Evolutionary conservation across 208 protist species (phyloP), one percentile per base, ranked within the genome.

Genomic region (Entamoeba dispar): DNA sequence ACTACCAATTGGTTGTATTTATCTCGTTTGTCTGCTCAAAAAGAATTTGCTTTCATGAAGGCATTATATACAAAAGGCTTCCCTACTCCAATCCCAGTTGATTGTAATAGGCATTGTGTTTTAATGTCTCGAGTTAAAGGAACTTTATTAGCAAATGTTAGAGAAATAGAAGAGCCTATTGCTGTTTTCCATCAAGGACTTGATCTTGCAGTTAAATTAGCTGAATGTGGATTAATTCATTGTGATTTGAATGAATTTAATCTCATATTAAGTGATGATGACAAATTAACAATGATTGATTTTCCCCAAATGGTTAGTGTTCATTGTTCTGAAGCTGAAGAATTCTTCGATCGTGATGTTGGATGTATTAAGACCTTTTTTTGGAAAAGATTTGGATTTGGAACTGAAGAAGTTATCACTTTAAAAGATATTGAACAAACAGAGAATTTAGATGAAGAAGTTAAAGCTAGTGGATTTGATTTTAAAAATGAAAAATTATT

Each of bases 241-340:
- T 96, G 98, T 92, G 98, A 99, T 95, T 99, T 99, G 95, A 99
- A 99, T 95, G 98, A 99, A 95, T 99, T 99, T 95, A 99, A 99
- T 95, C 91, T 99, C 8, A 97, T 99, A 93, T 95, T 98, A 61
- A 97, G 96, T 22, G 96, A 98, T 5, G 96, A 98, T 6, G 96
- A 97, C 22, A 52, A 34, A 31, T 95, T 99, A 3, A 96, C 97
- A 17, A 94, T 99, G 49, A 99, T 99, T 96, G 98, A 99, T 95
- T 99, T 99, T 92, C 98, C 98, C 49, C 98, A 99, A 95, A 99
- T 99, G 98, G 95, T 99, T 15, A 98, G 98, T 10, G 98, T 96
- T 19, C 97, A 96, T 49, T 98, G 99, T 95, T 91, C 61, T 34
- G 99, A 99, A 94, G 98, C 98, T 27, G 93, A 96, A 43, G 15